phyloP scores from a whole-genome alignment of 768 basidiomycete species.

The Dacryopinax primogenitus region DNA sequence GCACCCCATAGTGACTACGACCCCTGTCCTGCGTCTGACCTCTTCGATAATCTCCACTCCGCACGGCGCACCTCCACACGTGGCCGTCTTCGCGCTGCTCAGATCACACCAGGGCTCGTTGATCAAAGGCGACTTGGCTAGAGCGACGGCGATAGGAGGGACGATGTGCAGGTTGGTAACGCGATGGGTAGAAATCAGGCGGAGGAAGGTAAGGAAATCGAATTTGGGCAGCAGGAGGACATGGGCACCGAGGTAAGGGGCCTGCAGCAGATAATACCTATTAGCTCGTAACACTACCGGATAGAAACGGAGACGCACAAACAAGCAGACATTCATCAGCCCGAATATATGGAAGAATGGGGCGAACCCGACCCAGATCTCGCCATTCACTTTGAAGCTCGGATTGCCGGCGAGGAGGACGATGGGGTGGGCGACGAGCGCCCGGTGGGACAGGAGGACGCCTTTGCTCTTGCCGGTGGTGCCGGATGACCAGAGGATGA shows the following conservation, averaged over 20 bases:
- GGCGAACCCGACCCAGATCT: conserved; percentile 19
- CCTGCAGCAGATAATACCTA: neutral
- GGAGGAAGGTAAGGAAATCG: conserved; percentile 21
- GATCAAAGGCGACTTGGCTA: conserved; percentile 21
- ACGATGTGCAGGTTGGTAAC: conserved; percentile 24
- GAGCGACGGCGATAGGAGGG: conserved; percentile 22
- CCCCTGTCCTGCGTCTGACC: conserved; percentile 19
- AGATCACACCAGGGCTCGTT: conserved; percentile 17
- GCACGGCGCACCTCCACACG: conserved; percentile 23
- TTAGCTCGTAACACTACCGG: neutral
- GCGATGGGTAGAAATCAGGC: conserved; percentile 18
- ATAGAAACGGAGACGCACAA: conserved; percentile 5
- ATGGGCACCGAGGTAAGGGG: conserved; percentile 18
- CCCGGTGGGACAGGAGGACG: conserved; percentile 21
- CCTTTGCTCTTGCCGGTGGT: conserved; percentile 24
- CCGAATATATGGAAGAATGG: conserved; percentile 22
- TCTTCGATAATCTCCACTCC: conserved; percentile 18
- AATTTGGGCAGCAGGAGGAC: conserved; percentile 21
- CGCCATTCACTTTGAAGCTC: neutral
- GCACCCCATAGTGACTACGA: conserved; percentile 21
- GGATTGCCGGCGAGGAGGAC: conserved; percentile 16
- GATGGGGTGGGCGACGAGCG: conserved; percentile 17
- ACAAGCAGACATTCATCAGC: conserved; percentile 19
- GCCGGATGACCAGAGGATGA: conserved; percentile 24
- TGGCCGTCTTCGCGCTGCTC: conserved; percentile 19